Percentiles rank a stretch among this genome's conserved stretches.
These are phyloP conservation scores for Diaporthe citriasiana DNA, from an alignment of 2,329 filamentous ascomycete genomes.

Conservation along the genomic window DNA sequence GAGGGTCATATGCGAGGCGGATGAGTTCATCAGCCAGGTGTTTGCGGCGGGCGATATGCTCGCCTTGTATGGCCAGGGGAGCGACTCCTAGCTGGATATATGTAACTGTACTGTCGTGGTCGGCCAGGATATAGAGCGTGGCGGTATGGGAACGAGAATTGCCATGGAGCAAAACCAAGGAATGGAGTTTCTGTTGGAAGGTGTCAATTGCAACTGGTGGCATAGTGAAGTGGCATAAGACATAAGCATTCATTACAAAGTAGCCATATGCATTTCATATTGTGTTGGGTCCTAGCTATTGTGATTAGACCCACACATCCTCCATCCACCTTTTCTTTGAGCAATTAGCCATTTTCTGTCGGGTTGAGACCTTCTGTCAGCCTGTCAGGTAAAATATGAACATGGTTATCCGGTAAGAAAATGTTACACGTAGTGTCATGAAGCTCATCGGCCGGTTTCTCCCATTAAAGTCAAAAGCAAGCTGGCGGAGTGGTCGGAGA, in stretches of 20 bases:
- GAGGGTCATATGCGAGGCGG: constrained; percentile 60
- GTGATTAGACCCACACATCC: neutral
- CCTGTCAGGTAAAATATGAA: neutral
- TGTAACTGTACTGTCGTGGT: neutral
- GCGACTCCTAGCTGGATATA: neutral
- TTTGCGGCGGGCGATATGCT: constrained; percentile 46
- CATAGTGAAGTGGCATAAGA: neutral
- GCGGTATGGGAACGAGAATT: neutral
- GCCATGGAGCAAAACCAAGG: neutral
- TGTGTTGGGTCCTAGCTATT: no score
- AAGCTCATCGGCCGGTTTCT: no score
- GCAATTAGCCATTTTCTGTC: neutral
- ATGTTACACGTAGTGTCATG: no score
- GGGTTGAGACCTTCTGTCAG: no score
- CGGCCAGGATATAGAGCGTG: neutral
- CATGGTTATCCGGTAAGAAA: no score
- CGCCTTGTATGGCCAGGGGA: constrained; percentile 26
- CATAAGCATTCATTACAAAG: neutral
- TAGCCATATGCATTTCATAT: no score
- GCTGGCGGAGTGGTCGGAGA: no score
- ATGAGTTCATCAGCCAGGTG: constrained; percentile 57
- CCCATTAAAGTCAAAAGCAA: no score
- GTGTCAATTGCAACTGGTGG: neutral
- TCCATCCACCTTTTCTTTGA: neutral
- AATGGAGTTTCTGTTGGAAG: neutral